Evolutionary conservation across 2,329 filamentous ascomycete species (phyloP).

Genomic region (Monosporascus sp.): DNA sequence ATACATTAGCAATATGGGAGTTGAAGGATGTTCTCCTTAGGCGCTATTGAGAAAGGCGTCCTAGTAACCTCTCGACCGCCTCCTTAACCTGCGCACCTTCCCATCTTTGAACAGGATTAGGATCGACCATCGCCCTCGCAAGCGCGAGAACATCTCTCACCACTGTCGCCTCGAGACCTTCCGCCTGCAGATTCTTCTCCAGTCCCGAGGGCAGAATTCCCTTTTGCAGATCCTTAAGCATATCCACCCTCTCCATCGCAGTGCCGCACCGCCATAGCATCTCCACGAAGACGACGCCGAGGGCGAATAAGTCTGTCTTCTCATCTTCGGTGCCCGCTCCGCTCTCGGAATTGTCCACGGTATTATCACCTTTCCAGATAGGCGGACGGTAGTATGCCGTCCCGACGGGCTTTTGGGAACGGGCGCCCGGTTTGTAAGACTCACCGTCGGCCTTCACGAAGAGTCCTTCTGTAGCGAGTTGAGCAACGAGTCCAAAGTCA

Average conservation of each 20-base stretch:
- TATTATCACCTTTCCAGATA: slow-evolving; percentile 7
- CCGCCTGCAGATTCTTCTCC: slow-evolving; percentile 7
- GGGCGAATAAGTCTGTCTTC: slow-evolving; percentile 56
- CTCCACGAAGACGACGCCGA: slow-evolving; percentile 59
- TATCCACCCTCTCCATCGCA: slow-evolving; percentile 40
- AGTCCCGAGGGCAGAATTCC: slow-evolving; percentile 16
- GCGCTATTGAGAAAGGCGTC: not conserved
- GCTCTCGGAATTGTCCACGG: not conserved
- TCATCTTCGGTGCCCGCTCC: slow-evolving; percentile 32
- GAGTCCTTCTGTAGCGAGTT: slow-evolving; percentile 36
- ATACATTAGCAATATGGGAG: too few relatives aligned
- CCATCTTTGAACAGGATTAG: slow-evolving; percentile 18
- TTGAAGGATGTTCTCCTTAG: too few relatives aligned
- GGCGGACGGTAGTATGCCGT: slow-evolving; percentile 60
- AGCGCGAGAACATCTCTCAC: slow-evolving; percentile 13
- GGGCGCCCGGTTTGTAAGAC: not conserved
- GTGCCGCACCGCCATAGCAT: slow-evolving; percentile 51
- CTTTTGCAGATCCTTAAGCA: slow-evolving; percentile 20
- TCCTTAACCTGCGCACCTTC: slow-evolving; percentile 16
- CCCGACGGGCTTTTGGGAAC: slow-evolving; percentile 43
- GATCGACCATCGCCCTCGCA: slow-evolving; percentile 19
- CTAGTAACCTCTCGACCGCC: slow-evolving; percentile 13
- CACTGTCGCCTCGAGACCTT: slow-evolving; percentile 14
- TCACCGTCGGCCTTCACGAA: not conserved
- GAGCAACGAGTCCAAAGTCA: slow-evolving; percentile 61